These are phyloP conservation scores for Penicillium sumatraense DNA, from an alignment of 2,329 filamentous ascomycete genomes.

Conservation along the genomic window DNA sequence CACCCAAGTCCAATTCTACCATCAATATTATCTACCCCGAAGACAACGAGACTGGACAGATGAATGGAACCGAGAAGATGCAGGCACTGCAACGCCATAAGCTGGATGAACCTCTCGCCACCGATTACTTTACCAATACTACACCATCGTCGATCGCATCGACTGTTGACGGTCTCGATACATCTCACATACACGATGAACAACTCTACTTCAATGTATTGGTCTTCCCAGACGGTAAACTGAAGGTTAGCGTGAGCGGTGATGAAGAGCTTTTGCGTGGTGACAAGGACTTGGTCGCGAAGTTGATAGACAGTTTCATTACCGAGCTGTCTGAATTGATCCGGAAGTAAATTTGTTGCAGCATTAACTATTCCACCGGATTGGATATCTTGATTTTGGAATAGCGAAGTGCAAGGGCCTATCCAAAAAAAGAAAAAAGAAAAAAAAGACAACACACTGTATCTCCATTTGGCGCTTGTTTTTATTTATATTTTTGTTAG, in stretches of 20 bases:
- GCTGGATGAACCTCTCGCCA: not conserved
- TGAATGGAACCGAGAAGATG: not conserved
- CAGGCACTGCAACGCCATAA: not conserved
- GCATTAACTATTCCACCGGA: no score
- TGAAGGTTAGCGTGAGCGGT: not conserved
- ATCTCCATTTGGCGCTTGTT: no score
- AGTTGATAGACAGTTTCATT: not conserved
- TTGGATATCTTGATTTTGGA: no score
- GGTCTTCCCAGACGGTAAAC: not conserved
- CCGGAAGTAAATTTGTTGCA: not conserved
- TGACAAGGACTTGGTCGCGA: not conserved
- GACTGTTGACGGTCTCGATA: not conserved
- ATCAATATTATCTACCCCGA: not conserved
- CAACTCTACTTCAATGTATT: not conserved
- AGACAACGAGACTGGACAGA: not conserved
- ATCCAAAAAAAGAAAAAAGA: no score
- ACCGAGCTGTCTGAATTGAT: not conserved
- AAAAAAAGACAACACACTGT: no score
- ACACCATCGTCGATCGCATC: not conserved
- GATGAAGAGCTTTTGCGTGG: not conserved
- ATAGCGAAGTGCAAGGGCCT: no score
- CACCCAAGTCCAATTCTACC: not conserved
- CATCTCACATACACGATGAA: not conserved
- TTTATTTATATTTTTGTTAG: no score
- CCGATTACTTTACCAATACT: not conserved